Conservation (phyloP, 139 green algal genomes). For the Chlamydomonas sp. region DNA sequence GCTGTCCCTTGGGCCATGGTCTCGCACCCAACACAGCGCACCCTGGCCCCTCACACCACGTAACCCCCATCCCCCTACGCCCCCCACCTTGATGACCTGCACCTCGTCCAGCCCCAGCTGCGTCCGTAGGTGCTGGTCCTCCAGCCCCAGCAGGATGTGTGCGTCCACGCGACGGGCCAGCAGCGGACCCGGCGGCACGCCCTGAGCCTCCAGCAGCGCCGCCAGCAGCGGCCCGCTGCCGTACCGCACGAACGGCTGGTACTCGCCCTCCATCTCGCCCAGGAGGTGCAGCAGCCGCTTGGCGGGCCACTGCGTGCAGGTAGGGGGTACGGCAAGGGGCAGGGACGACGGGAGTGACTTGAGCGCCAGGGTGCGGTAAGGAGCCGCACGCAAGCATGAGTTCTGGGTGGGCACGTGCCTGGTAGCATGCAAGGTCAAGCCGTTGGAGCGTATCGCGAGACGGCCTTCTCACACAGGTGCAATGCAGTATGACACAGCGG, state of each 20-base stretch:
- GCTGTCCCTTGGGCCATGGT: too few relatives aligned
- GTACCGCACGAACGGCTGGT: conserved; percentile 27
- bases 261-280: conserved; percentile 16
- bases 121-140: neutral
- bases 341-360: too few relatives aligned
- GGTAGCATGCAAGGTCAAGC: too few relatives aligned
- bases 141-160: conserved; percentile 14
- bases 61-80: neutral
- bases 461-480: too few relatives aligned
- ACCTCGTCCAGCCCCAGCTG: conserved; percentile 16
- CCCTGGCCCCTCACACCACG: neutral
- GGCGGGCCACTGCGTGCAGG: conserved; percentile 2
- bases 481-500: too few relatives aligned
- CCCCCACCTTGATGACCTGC: conserved; percentile 13
- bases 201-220: conserved; percentile 13
- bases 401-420: too few relatives aligned
- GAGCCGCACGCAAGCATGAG: too few relatives aligned
- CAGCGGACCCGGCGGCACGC: neutral
- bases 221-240: conserved; percentile 19
- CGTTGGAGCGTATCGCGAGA: too few relatives aligned
- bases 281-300: conserved; percentile 33
- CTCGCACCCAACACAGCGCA: neutral
- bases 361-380: too few relatives aligned
- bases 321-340: neutral
- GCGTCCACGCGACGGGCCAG: conserved; percentile 15